Base-by-base conservation (phyloP, 2,329 filamentous ascomycete genomes). In the Triangularia setosa region DNA sequence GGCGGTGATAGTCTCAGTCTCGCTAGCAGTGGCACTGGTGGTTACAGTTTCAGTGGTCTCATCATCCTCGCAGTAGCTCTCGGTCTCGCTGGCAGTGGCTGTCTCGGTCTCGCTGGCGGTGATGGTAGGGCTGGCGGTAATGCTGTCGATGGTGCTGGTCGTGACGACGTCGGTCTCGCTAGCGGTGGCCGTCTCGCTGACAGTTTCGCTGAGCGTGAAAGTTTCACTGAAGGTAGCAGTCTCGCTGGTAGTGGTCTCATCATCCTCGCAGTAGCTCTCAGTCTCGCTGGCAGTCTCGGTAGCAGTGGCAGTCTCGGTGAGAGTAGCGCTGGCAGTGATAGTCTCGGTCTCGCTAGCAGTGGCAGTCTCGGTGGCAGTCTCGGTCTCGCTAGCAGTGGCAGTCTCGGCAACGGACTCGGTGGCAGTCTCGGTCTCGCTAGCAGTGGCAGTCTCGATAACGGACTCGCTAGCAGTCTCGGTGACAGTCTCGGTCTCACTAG, bases 261-360 rank as follows among this genome's bases (percentile, higher is more conserved):
- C 70, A 14, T 65, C 55, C 21, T 58, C 27, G 27, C 33, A 28
- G 3, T 60, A 14, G 57, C 21, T 69, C 18, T 74, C 67, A 14
- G 70, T 73, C 24, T 68, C 67, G 9, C 62, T 68, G 53, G 69
- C 71, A n/a, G 74, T 75, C 27, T 73, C 74, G 14, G 74, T 77
- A 23, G 73, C 74, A 35, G 33, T 60, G 18, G 24, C 24, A 48
- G 35, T 5, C 12, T 67, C 27, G 28, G 62, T 60, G 23, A 27
- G 55, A 28, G 25, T 52, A 30, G 63, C 30, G 7, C 35, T 27
- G 12, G 54, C n/a, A 3, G 58, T 57, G 28, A 48, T 7, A 21
- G 58, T 59, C 23, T 54, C 44, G 4, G 48, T 65, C 16, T 44
- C 25, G 14, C 25, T 53, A 16, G 35, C 27, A n/a, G 28, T 35